These are phyloP conservation scores for Cercospora sp. DNA, from an alignment of 2,329 filamentous ascomycete genomes.

Conservation along the genomic window DNA sequence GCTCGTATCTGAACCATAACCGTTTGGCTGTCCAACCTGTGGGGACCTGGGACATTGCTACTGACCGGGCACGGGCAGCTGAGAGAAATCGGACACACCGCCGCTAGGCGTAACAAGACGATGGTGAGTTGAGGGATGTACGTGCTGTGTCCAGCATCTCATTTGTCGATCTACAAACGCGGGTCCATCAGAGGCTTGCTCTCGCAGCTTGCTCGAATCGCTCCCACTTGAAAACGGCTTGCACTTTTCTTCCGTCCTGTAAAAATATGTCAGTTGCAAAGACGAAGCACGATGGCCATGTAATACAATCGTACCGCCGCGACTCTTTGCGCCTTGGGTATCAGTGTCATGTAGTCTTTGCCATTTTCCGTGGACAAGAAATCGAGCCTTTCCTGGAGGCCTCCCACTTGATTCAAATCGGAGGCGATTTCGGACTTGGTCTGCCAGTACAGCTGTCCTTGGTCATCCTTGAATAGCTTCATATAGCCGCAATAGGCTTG, in stretches of 20 bases:
- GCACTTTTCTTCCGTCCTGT: slow-evolving; percentile 27
- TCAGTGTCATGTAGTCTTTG: slow-evolving; percentile 29
- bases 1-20: neutral
- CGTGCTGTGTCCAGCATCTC: neutral
- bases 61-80: neutral
- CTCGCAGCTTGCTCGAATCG: slow-evolving; percentile 27
- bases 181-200: neutral
- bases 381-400: slow-evolving; percentile 28
- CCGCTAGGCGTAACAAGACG: neutral
- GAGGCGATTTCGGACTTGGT: slow-evolving; percentile 30
- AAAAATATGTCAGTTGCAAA: neutral
- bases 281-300: neutral
- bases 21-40: neutral
- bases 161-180: neutral
- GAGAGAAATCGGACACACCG: neutral
- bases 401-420: slow-evolving; percentile 28
- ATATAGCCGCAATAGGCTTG: slow-evolving; percentile 33
- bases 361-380: slow-evolving; percentile 26
- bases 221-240: slow-evolving; percentile 33
- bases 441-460: slow-evolving; percentile 29
- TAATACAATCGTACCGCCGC: slow-evolving; percentile 23
- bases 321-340: slow-evolving; percentile 24
- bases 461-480: slow-evolving; percentile 27
- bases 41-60: neutral
- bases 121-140: neutral